These are phyloP conservation scores for Maudiozyma humilis DNA, from an alignment of 1,139 yeast genomes.

Conservation along the genomic window DNA sequence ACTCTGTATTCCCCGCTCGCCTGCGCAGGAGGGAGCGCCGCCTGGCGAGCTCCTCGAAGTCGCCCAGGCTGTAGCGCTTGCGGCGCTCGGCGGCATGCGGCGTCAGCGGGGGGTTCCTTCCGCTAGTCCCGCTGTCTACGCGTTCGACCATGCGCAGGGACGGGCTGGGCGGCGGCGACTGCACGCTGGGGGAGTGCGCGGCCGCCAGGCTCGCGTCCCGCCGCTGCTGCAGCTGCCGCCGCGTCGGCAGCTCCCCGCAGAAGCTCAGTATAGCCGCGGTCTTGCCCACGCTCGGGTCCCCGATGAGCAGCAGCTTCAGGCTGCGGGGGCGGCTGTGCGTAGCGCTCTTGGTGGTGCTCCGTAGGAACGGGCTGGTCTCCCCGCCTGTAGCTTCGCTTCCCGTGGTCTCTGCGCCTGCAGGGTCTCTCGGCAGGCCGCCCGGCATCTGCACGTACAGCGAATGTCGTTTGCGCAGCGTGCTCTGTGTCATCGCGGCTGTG, in stretches of 20 bases:
- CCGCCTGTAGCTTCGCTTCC: neutral
- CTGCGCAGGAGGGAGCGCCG: slow-evolving; percentile 9
- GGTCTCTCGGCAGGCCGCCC: neutral
- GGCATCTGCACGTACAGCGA: neutral
- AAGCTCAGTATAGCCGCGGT: slow-evolving; percentile 37
- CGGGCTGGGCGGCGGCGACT: slow-evolving; percentile 16
- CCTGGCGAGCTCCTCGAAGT: slow-evolving; percentile 26
- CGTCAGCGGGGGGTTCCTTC: neutral
- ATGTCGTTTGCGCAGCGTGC: slow-evolving; percentile 1
- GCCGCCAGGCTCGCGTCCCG: neutral
- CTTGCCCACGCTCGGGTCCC: slow-evolving; percentile 39
- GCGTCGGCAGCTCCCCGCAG: slow-evolving; percentile 32
- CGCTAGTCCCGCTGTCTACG: too few relatives aligned
- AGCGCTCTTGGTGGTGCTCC: neutral
- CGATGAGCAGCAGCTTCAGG: slow-evolving; percentile 25
- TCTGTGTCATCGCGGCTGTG: neutral
- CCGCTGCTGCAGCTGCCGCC: slow-evolving; percentile 17
- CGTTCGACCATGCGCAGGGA: slow-evolving; percentile 10
- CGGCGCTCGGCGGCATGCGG: neutral
- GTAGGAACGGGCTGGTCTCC: neutral
- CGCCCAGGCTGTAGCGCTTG: slow-evolving; percentile 30
- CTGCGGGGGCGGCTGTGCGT: neutral
- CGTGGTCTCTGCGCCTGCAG: neutral
- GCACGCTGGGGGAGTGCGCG: neutral
- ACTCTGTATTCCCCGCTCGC: too few relatives aligned